Percentiles rank a stretch among this genome's conserved stretches.
Conservation (phyloP, 2,329 filamentous ascomycete species). For the Harringtonia lauricola region DNA sequence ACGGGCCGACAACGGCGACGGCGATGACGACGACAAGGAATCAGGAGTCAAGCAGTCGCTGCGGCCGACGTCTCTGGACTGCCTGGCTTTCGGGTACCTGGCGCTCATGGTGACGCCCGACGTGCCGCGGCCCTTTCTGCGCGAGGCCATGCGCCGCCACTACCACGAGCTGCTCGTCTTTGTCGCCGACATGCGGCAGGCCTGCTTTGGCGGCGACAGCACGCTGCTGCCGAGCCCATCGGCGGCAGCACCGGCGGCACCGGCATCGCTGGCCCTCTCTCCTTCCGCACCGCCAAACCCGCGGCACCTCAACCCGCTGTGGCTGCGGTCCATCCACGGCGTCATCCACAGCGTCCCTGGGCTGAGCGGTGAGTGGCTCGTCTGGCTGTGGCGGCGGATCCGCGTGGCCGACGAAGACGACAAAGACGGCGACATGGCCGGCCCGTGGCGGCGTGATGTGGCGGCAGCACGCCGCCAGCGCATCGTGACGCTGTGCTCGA, state of each 20-base stretch:
- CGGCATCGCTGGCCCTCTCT: not conserved
- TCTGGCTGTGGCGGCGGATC: constrained; percentile 14
- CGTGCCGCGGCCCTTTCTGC: constrained; percentile 23
- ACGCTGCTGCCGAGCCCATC: too few species aligned
- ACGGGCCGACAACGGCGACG: constrained; percentile 29
- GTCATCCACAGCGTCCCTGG: constrained; percentile 20
- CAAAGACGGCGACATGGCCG: constrained; percentile 1
- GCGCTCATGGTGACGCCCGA: constrained; percentile 49
- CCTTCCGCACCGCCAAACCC: too few species aligned
- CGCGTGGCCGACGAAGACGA: constrained; percentile 15
- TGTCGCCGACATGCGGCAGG: constrained; percentile 8
- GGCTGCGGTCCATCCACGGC: constrained; percentile 19
- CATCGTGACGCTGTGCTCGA: constrained; percentile 20
- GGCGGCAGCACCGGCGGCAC: too few species aligned
- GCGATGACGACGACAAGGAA: not conserved
- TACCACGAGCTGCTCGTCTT: constrained; percentile 9
- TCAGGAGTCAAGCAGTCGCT: not conserved
- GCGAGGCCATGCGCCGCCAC: constrained; percentile 13
- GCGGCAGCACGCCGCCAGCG: constrained; percentile 13
- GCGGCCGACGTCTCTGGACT: constrained; percentile 60
- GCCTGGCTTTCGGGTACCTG: constrained; percentile 70
- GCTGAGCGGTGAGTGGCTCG: constrained; percentile 22
- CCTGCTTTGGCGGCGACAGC: constrained; percentile 1
- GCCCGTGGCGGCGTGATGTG: not conserved
- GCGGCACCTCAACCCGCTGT: constrained; percentile 4